Conservation (phyloP, 2,329 filamentous ascomycete species). For the Nigrograna mackinnonii region DNA sequence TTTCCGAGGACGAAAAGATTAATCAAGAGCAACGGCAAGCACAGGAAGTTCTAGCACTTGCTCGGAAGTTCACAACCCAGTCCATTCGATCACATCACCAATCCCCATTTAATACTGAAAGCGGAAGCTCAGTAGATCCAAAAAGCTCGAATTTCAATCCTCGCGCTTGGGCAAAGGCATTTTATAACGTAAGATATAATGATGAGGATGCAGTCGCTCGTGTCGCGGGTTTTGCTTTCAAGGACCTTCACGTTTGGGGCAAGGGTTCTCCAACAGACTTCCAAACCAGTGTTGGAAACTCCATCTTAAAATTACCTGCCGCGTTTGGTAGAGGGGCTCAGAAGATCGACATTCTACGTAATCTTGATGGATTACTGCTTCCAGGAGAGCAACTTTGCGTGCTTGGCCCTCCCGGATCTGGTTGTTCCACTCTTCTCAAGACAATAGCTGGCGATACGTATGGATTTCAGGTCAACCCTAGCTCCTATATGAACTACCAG, state of each 20-base stretch:
- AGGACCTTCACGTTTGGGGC: slow-evolving; percentile 67
- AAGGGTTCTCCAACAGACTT: slow-evolving; percentile 68
- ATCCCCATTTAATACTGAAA: slow-evolving; percentile 35
- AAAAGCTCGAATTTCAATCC: slow-evolving; percentile 46
- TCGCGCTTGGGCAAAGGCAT: slow-evolving; percentile 48
- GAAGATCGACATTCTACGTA: slow-evolving; percentile 67
- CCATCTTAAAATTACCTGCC: slow-evolving; percentile 63
- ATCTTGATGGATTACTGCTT: slow-evolving; percentile 68
- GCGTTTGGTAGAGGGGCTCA: slow-evolving; percentile 49
- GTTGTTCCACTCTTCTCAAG: slow-evolving; percentile 82
- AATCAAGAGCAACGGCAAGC: slow-evolving; percentile 13
- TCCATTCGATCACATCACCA: slow-evolving; percentile 38
- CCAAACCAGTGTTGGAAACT: slow-evolving; percentile 67
- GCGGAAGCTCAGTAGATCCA: slow-evolving; percentile 46
- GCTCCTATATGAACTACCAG: slow-evolving; percentile 79
- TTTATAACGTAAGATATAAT: slow-evolving; percentile 47
- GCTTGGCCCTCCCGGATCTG: slow-evolving; percentile 66
- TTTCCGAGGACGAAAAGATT: too few relatives aligned
- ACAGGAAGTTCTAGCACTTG: slow-evolving; percentile 32
- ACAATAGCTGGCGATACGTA: slow-evolving; percentile 80
- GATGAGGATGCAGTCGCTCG: slow-evolving; percentile 55
- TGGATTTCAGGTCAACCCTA: slow-evolving; percentile 71
- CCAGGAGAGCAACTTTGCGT: slow-evolving; percentile 75
- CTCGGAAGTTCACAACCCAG: slow-evolving; percentile 41
- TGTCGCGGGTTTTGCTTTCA: slow-evolving; percentile 65